Evolutionary conservation across 139 green algal species (phyloP).

Genomic region (Haematococcus lacustris): DNA sequence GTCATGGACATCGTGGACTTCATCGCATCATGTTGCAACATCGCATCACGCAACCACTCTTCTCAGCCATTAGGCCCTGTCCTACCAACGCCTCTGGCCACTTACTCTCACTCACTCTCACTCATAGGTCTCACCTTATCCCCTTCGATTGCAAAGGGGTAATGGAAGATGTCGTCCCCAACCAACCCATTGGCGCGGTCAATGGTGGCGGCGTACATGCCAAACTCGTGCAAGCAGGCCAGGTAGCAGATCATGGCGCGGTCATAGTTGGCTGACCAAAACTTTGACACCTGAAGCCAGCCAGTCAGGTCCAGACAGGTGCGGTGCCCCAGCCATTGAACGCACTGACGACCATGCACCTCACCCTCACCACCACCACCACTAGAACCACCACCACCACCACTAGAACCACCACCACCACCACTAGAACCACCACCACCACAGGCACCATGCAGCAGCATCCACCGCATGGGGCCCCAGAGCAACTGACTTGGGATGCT

Average conservation of each 20-base stretch:
- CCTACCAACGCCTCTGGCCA: not conserved
- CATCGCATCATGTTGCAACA: no score
- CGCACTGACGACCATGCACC: no score
- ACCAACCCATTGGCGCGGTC: not conserved
- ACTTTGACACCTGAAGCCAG: slow-evolving; percentile 30
- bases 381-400: no score
- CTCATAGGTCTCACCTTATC: slow-evolving; percentile 51
- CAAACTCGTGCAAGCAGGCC: slow-evolving; percentile 81
- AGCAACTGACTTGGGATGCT: no score
- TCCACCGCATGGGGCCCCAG: no score
- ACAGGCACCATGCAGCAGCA: no score
- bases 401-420: no score
- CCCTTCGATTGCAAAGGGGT: slow-evolving; percentile 79
- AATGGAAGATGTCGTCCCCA: slow-evolving; percentile 10
- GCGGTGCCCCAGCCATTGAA: no score
- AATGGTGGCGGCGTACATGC: slow-evolving; percentile 43
- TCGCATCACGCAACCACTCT: not conserved
- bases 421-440: no score
- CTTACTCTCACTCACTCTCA: no score
- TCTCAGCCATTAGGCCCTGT: not conserved
- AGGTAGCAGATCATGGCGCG: slow-evolving; percentile 73
- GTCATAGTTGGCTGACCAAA: slow-evolving; percentile 82
- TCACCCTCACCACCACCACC: no score
- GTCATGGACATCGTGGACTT: no score
- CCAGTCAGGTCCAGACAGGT: not conserved